A percentile compares a stretch with the other conserved stretches of the same genome.
Conservation (phyloP, 768 basidiomycete species). For the Leccinum truebloodii region DNA sequence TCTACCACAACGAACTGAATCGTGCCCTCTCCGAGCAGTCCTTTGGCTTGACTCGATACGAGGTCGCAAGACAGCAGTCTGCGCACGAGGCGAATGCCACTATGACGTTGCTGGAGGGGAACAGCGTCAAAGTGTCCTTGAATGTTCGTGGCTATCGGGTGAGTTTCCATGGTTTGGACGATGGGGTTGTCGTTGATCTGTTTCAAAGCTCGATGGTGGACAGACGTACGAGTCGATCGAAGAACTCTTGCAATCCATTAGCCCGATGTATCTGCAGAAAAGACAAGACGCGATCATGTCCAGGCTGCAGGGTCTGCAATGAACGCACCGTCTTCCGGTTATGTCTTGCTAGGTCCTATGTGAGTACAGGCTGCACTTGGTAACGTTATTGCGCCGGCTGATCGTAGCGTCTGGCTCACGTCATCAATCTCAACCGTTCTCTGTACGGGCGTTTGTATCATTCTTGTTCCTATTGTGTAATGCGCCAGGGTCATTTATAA, state of each 20-base stretch:
- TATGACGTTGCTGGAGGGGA: conserved; percentile 59
- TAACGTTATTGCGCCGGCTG: conserved; percentile 3
- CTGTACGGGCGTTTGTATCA: background rate
- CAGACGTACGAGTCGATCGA: conserved; percentile 59
- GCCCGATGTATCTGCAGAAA: conserved; percentile 52
- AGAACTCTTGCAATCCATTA: conserved; percentile 52
- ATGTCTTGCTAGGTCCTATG: conserved; percentile 3
- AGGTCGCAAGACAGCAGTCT: conserved; percentile 37
- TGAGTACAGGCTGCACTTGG: conserved; percentile 2
- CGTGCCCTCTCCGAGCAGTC: conserved; percentile 58
- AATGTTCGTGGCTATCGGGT: conserved; percentile 60
- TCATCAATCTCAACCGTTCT: background rate
- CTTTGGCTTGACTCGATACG: conserved; percentile 53
- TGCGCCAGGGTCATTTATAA: background rate
- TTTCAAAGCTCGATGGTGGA: conserved; percentile 28
- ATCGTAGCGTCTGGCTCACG: background rate
- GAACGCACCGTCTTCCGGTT: background rate
- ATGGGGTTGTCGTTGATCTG: conserved; percentile 10
- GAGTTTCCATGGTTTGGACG: conserved; percentile 15
- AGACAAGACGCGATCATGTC: conserved; percentile 48
- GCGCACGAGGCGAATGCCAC: conserved; percentile 51
- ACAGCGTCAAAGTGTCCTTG: conserved; percentile 45
- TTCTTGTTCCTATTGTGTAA: conserved; percentile 21
- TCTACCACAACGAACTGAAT: conserved; percentile 49
- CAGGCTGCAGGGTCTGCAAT: conserved; percentile 47